Evolutionary conservation across 2,329 filamentous ascomycete species (phyloP).

Genomic region (Penicillium sclerotigenum): DNA sequence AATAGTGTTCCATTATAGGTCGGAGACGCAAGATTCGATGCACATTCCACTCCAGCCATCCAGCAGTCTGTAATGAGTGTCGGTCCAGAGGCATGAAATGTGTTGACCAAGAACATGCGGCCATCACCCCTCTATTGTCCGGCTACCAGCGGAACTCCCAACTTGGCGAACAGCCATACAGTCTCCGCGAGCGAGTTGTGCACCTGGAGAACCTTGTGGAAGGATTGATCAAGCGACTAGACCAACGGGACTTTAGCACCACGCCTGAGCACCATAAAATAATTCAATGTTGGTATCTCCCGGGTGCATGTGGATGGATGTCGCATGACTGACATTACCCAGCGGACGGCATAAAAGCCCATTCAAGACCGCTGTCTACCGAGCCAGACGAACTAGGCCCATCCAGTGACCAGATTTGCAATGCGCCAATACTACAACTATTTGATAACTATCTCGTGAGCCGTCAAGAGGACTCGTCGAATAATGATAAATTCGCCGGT

Average conservation of each 20-base stretch:
- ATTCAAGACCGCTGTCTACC: slow-evolving; percentile 8
- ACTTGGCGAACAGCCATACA: slow-evolving; percentile 33
- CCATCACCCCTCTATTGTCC: slow-evolving; percentile 2
- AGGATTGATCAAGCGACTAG: slow-evolving; percentile 32
- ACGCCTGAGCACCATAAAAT: slow-evolving; percentile 3
- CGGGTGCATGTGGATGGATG: not conserved
- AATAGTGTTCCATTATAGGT: slow-evolving; percentile 21
- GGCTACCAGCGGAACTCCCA: not conserved
- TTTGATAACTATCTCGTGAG: slow-evolving; percentile 40
- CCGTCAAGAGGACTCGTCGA: slow-evolving; percentile 29
- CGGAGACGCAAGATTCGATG: slow-evolving; percentile 45
- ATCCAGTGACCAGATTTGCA: slow-evolving; percentile 29
- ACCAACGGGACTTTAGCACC: slow-evolving; percentile 18
- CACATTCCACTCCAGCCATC: slow-evolving; percentile 35
- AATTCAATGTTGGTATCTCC: not conserved
- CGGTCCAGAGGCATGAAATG: slow-evolving; percentile 38
- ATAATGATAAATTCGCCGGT: slow-evolving; percentile 23
- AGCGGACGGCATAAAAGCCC: slow-evolving; percentile 1
- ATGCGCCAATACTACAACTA: slow-evolving; percentile 37
- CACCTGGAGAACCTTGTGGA: slow-evolving; percentile 39
- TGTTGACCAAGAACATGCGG: slow-evolving; percentile 38
- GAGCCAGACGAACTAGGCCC: slow-evolving; percentile 23
- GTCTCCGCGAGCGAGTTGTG: slow-evolving; percentile 39
- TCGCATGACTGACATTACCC: not conserved
- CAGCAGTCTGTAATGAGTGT: slow-evolving; percentile 42